These are phyloP conservation scores for Parascedosporium putredinis DNA, from an alignment of 2,329 filamentous ascomycete genomes.

Conservation along the genomic window DNA sequence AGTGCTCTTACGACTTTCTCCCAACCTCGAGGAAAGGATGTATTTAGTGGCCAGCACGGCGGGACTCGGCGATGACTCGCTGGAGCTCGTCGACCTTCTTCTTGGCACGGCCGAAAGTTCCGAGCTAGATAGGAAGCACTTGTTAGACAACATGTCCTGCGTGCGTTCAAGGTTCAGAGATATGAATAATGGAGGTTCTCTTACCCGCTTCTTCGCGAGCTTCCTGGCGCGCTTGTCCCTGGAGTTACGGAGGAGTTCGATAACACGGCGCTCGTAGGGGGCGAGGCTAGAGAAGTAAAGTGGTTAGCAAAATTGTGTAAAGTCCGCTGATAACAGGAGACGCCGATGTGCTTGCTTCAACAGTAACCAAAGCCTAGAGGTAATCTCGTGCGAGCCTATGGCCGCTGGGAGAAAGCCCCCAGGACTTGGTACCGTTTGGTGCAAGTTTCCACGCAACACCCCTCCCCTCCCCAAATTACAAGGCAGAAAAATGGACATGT, in stretches of 20 bases:
- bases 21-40: background rate
- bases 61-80: constrained; percentile 93
- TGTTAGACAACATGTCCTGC: constrained; percentile 14
- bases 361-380: no score
- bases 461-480: background rate
- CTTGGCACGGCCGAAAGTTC: constrained; percentile 98
- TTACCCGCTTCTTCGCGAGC: constrained; percentile 97
- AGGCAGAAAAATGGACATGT: constrained; percentile 5
- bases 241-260: constrained; percentile 97
- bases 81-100: constrained; percentile 99
- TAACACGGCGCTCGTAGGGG: constrained; percentile 95
- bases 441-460: constrained; percentile 10
- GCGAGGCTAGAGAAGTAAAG: constrained; percentile 49
- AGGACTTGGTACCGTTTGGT: no score
- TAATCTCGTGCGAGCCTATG: background rate
- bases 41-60: constrained; percentile 51
- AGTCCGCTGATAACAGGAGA: no score
- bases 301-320: constrained; percentile 21
- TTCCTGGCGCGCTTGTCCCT: constrained; percentile 99
- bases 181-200: constrained; percentile 24
- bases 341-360: no score
- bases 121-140: constrained; percentile 52
- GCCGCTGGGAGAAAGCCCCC: background rate
- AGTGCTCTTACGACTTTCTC: background rate
- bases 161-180: background rate